These are phyloP conservation scores for Globisporangium spinosum DNA, from an alignment of 352 stramenopile species.

Conservation along the genomic window DNA sequence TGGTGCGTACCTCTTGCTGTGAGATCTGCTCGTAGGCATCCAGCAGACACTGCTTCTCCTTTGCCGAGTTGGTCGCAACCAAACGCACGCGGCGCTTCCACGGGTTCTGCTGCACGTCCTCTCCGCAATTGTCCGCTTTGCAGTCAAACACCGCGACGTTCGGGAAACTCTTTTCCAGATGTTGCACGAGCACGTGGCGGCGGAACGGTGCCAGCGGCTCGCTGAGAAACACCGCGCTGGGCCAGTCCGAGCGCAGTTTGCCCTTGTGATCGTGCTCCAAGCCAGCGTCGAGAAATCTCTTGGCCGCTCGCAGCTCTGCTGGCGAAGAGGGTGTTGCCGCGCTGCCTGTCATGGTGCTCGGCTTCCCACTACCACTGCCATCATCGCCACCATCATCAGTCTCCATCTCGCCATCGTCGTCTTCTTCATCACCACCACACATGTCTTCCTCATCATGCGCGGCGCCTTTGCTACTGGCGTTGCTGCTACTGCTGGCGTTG, in stretches of 20 bases:
- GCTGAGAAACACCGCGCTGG: slow-evolving; percentile 43
- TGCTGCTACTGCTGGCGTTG: background rate
- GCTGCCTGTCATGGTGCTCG: background rate
- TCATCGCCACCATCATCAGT: background rate
- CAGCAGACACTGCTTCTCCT: slow-evolving; percentile 32
- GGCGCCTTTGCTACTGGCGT: background rate
- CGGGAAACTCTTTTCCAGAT: slow-evolving; percentile 45
- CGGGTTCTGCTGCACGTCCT: slow-evolving; percentile 29
- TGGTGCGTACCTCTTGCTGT: slow-evolving; percentile 20
- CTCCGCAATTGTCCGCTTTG: slow-evolving; percentile 46
- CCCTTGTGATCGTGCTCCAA: slow-evolving; percentile 20
- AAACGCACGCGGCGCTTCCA: slow-evolving; percentile 68
- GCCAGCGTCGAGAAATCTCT: slow-evolving; percentile 33
- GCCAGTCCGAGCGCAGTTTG: slow-evolving; percentile 18
- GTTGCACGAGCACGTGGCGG: slow-evolving; percentile 47
- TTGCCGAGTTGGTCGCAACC: slow-evolving; percentile 23
- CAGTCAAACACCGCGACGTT: slow-evolving; percentile 53
- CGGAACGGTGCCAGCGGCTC: slow-evolving; percentile 62
- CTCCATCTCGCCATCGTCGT: background rate
- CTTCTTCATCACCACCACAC: background rate
- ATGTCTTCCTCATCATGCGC: slow-evolving; percentile 3
- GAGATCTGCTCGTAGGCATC: slow-evolving; percentile 28
- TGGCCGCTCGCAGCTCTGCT: slow-evolving; percentile 24
- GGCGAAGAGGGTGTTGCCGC: background rate
- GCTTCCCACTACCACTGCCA: background rate